A percentile compares a stretch with the other conserved stretches of the same genome.
These are phyloP conservation scores for Silene coronaria DNA, from an alignment of 179 eudicot species.

Conservation along the genomic window DNA sequence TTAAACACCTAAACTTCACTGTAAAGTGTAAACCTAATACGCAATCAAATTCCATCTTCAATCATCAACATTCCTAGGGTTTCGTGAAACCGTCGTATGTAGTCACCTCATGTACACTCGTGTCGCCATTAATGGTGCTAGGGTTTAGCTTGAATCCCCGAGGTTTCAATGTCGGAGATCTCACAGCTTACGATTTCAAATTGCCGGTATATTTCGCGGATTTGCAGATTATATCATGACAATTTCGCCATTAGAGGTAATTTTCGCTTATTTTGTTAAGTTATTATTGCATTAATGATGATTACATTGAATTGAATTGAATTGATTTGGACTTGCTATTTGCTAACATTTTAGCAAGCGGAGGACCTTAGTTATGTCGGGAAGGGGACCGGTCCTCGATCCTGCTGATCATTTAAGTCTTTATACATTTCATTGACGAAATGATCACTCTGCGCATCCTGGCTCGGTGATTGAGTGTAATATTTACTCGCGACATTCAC, in stretches of 20 bases:
- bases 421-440: too few species aligned
- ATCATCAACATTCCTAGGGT: neutral
- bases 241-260: neutral
- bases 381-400: too few species aligned
- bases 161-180: neutral
- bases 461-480: too few species aligned
- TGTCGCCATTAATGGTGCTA: too few species aligned
- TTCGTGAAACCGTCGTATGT: neutral
- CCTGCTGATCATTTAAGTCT: too few species aligned
- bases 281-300: neutral
- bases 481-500: too few species aligned
- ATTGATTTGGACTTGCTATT: neutral
- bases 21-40: neutral
- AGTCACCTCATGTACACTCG: neutral
- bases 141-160: neutral
- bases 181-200: neutral
- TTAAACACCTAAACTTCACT: too few species aligned
- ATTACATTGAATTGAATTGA: neutral
- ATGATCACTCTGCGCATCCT: too few species aligned
- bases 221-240: neutral
- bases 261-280: too few species aligned
- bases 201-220: neutral
- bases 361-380: too few species aligned
- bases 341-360: too few species aligned
- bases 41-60: neutral